Base-by-base conservation (phyloP, 2,329 filamentous ascomycete species). In the Periconia digitata region DNA sequence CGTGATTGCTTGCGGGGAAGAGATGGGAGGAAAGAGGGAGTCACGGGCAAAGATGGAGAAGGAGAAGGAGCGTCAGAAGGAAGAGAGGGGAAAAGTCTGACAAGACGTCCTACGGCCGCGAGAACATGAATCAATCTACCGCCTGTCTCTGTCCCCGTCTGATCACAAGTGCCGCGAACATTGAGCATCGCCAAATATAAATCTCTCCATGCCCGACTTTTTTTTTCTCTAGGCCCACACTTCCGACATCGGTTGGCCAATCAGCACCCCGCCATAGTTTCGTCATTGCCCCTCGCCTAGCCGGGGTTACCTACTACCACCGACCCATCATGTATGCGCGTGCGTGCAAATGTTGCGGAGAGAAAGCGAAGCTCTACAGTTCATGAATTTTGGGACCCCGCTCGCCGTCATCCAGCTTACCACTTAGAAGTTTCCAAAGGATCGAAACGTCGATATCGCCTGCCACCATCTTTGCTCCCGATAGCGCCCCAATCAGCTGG, bases 161-260 rank as follows among this genome's bases (percentile, higher is more conserved):
- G 35, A 44, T 36, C 36, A 16, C 38, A 43, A 36, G 43, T 38
- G 43, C 49, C 38, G 24, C 40, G 36, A 47, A 46, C 45, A 4
- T 13, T 32, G 10, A 10, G n/a, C 27, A 15, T 15, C n/a, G 10
- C 27, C 3, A 15, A 27, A 32, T 32, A 32, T 32, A 32, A 32
- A 32, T 15, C 12, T 32, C 27, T 10, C 27, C n/a, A 32, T 10
- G 10, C 27, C n/a, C 27, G 27, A 18, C 18, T 51, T 57, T 50
- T 55, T 50, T 49, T 39, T 6, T 36, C 15, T 15, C 35, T 8
- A 15, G 43, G 18, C 46, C 53, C 53, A 49, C 53, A 53, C 51
- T 49, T 48, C 51, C 53, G 56, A 55, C 51, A 56, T 59, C 51
- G 51, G 55, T 35, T 29, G 22, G 44, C 56, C 56, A 59, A 59